These are phyloP conservation scores for Wickerhamiella kurtzmanii DNA, from an alignment of 805 yeast genomes.

Conservation along the genomic window DNA sequence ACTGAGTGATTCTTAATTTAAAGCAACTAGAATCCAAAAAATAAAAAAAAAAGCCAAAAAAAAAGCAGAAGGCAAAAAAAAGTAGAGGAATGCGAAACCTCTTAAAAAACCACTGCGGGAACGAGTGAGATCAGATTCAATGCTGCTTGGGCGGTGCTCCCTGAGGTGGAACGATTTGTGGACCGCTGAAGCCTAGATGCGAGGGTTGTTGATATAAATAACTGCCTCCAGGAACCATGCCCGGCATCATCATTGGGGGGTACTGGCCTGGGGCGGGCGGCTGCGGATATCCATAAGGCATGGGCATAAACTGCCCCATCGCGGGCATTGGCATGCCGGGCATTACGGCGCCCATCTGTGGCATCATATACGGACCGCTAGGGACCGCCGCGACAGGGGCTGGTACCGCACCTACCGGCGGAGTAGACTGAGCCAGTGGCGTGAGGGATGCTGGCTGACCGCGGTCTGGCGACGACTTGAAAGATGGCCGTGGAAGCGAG, in stretches of 20 bases:
- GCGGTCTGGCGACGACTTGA: slow-evolving; percentile 3
- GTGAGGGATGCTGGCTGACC: background rate
- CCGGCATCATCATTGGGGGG: background rate
- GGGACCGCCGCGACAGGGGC: background rate
- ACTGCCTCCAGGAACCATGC: background rate
- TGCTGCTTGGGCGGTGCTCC: background rate
- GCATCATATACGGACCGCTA: background rate
- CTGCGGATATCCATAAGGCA: background rate
- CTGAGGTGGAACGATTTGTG: background rate
- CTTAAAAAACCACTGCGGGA: background rate
- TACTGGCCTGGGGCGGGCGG: background rate
- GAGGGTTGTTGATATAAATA: background rate
- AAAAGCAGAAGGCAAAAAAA: background rate
- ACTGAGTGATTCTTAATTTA: too few species aligned
- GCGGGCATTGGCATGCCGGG: background rate
- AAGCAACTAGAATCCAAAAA: too few species aligned
- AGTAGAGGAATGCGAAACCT: background rate
- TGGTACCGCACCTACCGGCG: background rate
- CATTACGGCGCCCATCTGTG: background rate
- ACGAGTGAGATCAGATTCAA: background rate
- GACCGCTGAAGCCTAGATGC: background rate
- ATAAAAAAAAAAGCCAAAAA: background rate
- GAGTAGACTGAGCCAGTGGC: background rate
- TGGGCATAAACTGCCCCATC: slow-evolving; percentile 1
- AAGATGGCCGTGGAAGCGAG: slow-evolving; percentile 23